These are phyloP conservation scores for Fusarium napiforme DNA, from an alignment of 2,329 filamentous ascomycete genomes.

Conservation along the genomic window DNA sequence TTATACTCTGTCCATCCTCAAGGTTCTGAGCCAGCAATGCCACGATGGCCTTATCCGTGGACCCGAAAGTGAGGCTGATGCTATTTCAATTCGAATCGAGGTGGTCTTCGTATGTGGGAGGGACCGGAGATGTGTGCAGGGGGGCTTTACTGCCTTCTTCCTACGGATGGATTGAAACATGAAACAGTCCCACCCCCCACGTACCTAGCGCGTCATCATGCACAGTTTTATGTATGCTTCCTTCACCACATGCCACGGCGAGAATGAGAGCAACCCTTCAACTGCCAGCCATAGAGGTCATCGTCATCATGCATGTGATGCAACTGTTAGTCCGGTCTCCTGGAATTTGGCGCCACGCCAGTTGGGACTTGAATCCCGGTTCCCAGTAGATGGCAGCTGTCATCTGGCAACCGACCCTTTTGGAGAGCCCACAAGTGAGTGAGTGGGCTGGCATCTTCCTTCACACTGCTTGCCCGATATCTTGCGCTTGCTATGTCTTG, in stretches of 20 bases:
- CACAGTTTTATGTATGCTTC: slow-evolving; percentile 13
- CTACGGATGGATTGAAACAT: slow-evolving; percentile 38
- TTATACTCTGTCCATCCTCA: slow-evolving; percentile 38
- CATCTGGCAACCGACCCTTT: neutral
- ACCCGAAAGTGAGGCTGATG: slow-evolving; percentile 41
- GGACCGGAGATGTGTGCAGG: slow-evolving; percentile 19
- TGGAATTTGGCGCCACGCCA: slow-evolving; percentile 18
- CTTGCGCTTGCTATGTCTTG: neutral
- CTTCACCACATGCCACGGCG: slow-evolving; percentile 6
- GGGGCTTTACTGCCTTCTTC: slow-evolving; percentile 32
- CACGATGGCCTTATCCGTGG: slow-evolving; percentile 29
- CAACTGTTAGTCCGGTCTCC: slow-evolving; percentile 13
- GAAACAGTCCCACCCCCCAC: slow-evolving; percentile 41
- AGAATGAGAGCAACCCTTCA: neutral
- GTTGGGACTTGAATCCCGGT: slow-evolving; percentile 4
- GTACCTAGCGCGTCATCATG: slow-evolving; percentile 26
- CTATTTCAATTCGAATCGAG: slow-evolving; percentile 16
- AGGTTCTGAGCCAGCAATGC: slow-evolving; percentile 28
- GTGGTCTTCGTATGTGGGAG: slow-evolving; percentile 21
- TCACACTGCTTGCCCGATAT: neutral
- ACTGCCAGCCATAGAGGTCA: slow-evolving; percentile 1
- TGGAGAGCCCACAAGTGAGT: neutral
- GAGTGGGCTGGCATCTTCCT: neutral
- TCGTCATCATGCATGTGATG: slow-evolving; percentile 35
- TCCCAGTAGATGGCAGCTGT: neutral